Evolutionary conservation across 2,329 filamentous ascomycete genomes (phyloP).

Genomic region (Epichloe gansuensis): DNA sequence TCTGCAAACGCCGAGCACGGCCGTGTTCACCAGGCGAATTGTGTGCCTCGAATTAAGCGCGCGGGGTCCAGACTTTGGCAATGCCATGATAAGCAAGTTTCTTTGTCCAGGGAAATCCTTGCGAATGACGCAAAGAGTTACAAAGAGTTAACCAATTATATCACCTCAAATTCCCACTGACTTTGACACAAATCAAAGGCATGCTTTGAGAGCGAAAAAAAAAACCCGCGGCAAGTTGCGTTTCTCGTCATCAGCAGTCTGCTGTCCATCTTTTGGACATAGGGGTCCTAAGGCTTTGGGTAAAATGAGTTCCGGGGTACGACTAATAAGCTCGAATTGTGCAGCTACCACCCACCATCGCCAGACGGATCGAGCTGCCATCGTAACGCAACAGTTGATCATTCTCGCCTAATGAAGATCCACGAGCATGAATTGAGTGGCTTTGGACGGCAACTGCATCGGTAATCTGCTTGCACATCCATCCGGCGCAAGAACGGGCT

Average conservation of each 20-base stretch:
- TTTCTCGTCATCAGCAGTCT: no score
- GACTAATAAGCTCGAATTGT: neutral
- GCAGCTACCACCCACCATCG: neutral
- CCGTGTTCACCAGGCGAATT: neutral
- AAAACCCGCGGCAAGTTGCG: no score
- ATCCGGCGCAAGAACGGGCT: no score
- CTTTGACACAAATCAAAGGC: no score
- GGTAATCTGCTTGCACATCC: no score
- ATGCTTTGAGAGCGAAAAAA: no score
- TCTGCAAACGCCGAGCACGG: neutral
- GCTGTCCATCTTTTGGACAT: no score
- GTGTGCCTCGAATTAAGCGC: neutral
- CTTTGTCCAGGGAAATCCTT: neutral
- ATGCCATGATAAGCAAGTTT: neutral
- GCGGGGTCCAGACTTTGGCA: neutral
- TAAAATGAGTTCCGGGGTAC: neutral
- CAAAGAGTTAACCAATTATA: no score
- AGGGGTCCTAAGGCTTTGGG: no score
- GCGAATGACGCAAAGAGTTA: no score
- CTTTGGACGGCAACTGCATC: neutral
- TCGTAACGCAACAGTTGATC: neutral
- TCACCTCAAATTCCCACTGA: no score
- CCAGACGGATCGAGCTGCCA: neutral
- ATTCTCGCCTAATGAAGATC: neutral
- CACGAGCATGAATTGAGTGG: neutral